Evolutionary conservation across 768 basidiomycete species (phyloP).

Genomic region (Naematelia aurantialba): DNA sequence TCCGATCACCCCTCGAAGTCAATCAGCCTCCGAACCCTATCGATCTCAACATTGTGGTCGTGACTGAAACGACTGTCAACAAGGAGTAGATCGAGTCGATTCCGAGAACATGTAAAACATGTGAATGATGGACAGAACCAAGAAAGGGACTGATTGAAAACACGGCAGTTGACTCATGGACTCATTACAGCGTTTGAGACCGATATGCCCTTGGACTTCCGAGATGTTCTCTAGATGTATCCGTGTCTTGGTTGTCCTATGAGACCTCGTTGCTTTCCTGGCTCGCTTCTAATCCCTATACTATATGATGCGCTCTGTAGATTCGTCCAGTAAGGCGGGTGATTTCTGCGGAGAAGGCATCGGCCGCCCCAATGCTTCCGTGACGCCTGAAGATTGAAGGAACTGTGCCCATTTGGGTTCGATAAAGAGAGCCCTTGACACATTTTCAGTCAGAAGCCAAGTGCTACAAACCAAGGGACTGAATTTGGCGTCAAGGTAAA

Average conservation of each 20-base stretch:
- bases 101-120: too few species aligned
- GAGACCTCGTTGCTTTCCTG: neutral
- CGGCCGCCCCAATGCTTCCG: conserved; percentile 65
- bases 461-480: neutral
- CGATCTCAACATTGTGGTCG: conserved; percentile 26
- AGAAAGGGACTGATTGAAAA: too few species aligned
- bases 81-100: conserved; percentile 12
- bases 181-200: too few species aligned
- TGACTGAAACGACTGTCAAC: conserved; percentile 19
- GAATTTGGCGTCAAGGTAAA: too few species aligned
- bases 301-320: conserved; percentile 11
- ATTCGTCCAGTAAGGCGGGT: conserved; percentile 23
- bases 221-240: too few species aligned
- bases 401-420: conserved; percentile 84
- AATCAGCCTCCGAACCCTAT: conserved; percentile 6
- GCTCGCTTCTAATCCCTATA: neutral
- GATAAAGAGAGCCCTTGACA: conserved; percentile 68
- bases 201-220: too few species aligned
- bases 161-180: too few species aligned
- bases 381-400: conserved; percentile 61
- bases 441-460: conserved; percentile 3
- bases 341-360: conserved; percentile 20
- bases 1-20: conserved; percentile 22
- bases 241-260: too few species aligned
- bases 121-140: too few species aligned